These are phyloP conservation scores for Chaetoceros tenuissimus DNA, from an alignment of 108 stramenopile species.

Conservation along the genomic window DNA sequence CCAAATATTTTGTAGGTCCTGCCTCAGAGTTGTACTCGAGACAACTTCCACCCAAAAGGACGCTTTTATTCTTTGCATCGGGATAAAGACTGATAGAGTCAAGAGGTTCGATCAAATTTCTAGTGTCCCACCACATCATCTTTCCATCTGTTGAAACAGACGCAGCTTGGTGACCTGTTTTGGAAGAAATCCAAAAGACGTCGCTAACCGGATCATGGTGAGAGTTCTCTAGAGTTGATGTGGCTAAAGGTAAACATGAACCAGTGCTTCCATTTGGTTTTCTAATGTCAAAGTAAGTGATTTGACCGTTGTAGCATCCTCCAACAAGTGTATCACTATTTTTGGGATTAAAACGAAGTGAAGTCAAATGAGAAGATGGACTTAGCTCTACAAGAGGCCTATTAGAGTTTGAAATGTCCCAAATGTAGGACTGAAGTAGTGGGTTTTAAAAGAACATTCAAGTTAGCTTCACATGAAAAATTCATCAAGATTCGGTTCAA, in stretches of 20 bases:
- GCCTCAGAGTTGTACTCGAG: constrained; percentile 86
- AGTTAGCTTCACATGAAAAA: not conserved
- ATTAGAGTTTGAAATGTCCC: constrained; percentile 86
- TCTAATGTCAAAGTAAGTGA: constrained; percentile 76
- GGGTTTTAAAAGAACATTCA: not conserved
- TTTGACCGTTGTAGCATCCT: constrained; percentile 83
- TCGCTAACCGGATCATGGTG: constrained; percentile 89
- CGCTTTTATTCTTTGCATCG: constrained; percentile 54
- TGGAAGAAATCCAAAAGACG: constrained; percentile 81
- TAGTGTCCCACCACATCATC: constrained; percentile 89
- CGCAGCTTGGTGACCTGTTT: constrained; percentile 81
- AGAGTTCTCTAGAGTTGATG: constrained; percentile 69
- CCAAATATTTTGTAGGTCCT: constrained; percentile 79
- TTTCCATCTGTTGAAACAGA: constrained; percentile 80
- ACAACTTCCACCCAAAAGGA: constrained; percentile 64
- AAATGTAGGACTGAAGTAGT: constrained; percentile 61
- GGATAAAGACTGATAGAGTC: constrained; percentile 48
- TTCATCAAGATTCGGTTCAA: too few species aligned
- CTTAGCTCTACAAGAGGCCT: constrained; percentile 70
- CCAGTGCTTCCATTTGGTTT: constrained; percentile 40
- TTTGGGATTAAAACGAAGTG: constrained; percentile 83
- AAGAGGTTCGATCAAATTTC: constrained; percentile 67
- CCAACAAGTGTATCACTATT: constrained; percentile 64
- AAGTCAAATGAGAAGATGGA: constrained; percentile 72
- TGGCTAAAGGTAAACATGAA: constrained; percentile 50